Base-by-base conservation (phyloP, 2,329 filamentous ascomycete species). In the Pseudogymnoascus sp. region DNA sequence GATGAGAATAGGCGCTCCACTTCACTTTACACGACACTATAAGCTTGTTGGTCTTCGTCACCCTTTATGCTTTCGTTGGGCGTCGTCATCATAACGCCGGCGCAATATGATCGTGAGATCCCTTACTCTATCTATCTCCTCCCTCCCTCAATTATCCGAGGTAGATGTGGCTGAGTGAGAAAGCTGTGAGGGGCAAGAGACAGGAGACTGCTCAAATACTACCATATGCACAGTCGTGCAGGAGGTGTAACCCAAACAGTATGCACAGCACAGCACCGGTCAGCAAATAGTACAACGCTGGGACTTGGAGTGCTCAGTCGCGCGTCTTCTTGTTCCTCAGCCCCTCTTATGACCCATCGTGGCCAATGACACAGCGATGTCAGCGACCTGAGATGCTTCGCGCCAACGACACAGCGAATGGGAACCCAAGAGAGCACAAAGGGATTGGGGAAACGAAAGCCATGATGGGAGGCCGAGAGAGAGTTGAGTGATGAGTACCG, bases 221-320 rank as follows among this genome's bases (percentile, higher is more conserved):
- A 47, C 41, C 41, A 47, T 47, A 47, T 47, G 41, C 41, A 47
- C 22, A 28, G 41, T 47, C 41, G 41, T 47, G 41, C 41, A 28
- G 22, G 4, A 47, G 22, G 41, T 47, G 41, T 47, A 47, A 47
- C 41, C 6, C 41, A 47, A 28, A n/a, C 2, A 28, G 41, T 28
- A 16, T 22, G 22, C 28, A 11, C 22, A 28, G 22, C 41, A 25
- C 41, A 43, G 22, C 41, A 47, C 41, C 22, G 22, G 41, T 47
- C 41, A 47, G 41, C 41, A 47, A 47, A 28, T 3, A 47, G 22
- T 47, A 47, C 39, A 22, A 22, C 20, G 5, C 18, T 20, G 6
- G 11, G 39, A 43, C 39, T 43, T 20, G 39, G 22, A 18, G 9
- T 8, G 22, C 41, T n/a, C 41, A 9, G 41, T 47, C 41, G 41